phyloP scores from a whole-genome alignment of 2,329 filamentous ascomycete species.

The Cryphonectria nitschkei region DNA sequence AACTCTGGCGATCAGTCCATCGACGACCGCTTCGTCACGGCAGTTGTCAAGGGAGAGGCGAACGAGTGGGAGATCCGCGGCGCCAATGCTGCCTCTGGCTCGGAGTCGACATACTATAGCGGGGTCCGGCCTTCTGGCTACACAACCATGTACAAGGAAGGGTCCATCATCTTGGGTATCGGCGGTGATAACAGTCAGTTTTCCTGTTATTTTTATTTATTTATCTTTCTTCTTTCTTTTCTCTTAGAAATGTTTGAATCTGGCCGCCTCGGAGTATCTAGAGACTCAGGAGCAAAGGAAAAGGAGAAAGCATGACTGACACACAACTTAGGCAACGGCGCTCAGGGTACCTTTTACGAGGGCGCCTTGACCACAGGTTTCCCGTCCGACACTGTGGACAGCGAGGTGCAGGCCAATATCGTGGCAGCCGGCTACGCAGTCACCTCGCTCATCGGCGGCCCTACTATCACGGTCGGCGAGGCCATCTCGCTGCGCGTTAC shows the following conservation, averaged over 20 bases:
- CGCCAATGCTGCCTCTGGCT: constrained; percentile 57
- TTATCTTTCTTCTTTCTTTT: too few species aligned
- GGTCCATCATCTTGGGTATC: constrained; percentile 70
- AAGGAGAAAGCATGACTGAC: too few species aligned
- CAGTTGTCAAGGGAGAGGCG: constrained; percentile 58
- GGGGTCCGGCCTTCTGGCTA: constrained; percentile 62
- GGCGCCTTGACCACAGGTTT: constrained; percentile 67
- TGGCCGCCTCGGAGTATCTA: too few species aligned
- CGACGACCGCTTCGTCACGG: constrained; percentile 59
- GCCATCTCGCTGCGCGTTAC: constrained; percentile 55
- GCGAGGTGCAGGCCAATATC: constrained; percentile 62
- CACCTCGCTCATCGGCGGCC: constrained; percentile 51
- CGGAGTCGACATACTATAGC: constrained; percentile 61
- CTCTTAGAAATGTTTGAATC: too few species aligned
- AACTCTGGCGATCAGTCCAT: constrained; percentile 59
- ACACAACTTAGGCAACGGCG: constrained; percentile 43
- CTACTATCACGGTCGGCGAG: constrained; percentile 50
- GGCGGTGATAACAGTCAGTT: constrained; percentile 63
- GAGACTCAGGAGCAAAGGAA: too few species aligned
- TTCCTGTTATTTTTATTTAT: too few species aligned
- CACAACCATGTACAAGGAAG: constrained; percentile 67
- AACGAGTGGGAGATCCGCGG: constrained; percentile 64
- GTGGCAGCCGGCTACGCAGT: constrained; percentile 61
- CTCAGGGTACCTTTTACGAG: constrained; percentile 67
- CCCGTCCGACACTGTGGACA: constrained; percentile 62